A percentile compares a stretch with the other conserved stretches of the same genome.
These are phyloP conservation scores for Davidsoniella virescens DNA, from an alignment of 2,329 filamentous ascomycete species.

Conservation along the genomic window DNA sequence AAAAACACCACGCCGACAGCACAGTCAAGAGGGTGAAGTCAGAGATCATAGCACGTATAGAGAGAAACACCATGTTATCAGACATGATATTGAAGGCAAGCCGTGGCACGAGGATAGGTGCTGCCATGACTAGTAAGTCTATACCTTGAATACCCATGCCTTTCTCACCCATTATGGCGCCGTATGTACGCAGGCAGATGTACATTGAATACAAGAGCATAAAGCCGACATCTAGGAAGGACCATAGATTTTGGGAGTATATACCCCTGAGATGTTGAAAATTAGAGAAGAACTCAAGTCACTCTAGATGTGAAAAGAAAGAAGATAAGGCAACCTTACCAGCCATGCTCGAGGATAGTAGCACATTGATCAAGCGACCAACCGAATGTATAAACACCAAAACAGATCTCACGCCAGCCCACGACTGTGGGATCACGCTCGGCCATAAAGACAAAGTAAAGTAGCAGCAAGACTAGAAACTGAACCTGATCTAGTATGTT, in stretches of 20 bases:
- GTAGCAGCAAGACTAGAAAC: constrained; percentile 49
- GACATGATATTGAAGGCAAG: constrained; percentile 71
- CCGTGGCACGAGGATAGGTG: constrained; percentile 61
- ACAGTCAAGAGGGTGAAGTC: constrained; percentile 67
- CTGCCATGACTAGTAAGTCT: constrained; percentile 61
- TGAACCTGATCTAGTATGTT: constrained; percentile 61
- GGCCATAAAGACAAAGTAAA: constrained; percentile 61
- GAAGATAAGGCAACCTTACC: constrained; percentile 23
- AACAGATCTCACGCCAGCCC: constrained; percentile 45
- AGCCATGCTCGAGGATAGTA: constrained; percentile 58
- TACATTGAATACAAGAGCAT: constrained; percentile 55
- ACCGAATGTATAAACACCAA: constrained; percentile 58
- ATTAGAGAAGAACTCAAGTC: neutral
- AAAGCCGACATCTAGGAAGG: constrained; percentile 69
- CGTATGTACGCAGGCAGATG: constrained; percentile 49
- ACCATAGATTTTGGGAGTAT: constrained; percentile 79
- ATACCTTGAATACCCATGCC: constrained; percentile 48
- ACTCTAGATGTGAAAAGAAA: neutral
- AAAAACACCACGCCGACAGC: constrained; percentile 68
- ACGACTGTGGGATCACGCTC: constrained; percentile 42
- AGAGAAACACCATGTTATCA: constrained; percentile 71
- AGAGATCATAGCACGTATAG: constrained; percentile 67
- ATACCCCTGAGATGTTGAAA: constrained; percentile 40
- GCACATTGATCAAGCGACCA: constrained; percentile 68
- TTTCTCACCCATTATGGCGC: constrained; percentile 33